Percentiles rank a stretch among this genome's conserved stretches.
Conservation (phyloP, 1,284 basidiomycete genomes). For the Cerrena zonata region DNA sequence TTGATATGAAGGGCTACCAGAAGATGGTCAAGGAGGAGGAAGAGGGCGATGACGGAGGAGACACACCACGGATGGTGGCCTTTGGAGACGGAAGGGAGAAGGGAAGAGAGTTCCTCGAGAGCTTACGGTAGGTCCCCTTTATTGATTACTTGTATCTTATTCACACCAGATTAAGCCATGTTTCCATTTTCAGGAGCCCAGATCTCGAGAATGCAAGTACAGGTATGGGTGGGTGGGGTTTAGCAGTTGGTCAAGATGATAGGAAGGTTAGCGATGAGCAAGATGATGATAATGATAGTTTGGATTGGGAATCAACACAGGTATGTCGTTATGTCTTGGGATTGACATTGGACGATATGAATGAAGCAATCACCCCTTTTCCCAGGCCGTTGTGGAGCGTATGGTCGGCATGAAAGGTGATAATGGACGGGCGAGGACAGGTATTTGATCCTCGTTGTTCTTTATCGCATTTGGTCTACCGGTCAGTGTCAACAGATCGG, state of each 20-base stretch:
- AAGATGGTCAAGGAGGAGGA: slow-evolving; percentile 14
- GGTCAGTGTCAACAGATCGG: too few relatives aligned
- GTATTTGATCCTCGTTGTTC: too few relatives aligned
- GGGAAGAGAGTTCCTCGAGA: slow-evolving; percentile 54
- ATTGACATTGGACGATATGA: not conserved
- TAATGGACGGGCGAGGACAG: too few relatives aligned
- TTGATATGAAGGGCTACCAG: slow-evolving; percentile 46
- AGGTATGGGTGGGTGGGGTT: slow-evolving; percentile 61
- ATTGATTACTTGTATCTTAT: not conserved
- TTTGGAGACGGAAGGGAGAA: slow-evolving; percentile 38
- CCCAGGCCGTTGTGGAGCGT: slow-evolving; percentile 52
- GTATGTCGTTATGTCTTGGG: slow-evolving; percentile 26
- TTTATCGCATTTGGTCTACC: too few relatives aligned
- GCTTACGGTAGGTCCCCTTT: slow-evolving; percentile 36
- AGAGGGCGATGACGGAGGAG: slow-evolving; percentile 36
- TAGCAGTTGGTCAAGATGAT: slow-evolving; percentile 52
- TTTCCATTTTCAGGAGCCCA: slow-evolving; percentile 40
- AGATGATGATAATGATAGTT: slow-evolving; percentile 28
- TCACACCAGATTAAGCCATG: too few relatives aligned
- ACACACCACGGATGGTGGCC: slow-evolving; percentile 45
- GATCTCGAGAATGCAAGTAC: slow-evolving; percentile 37
- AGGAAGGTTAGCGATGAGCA: slow-evolving; percentile 24
- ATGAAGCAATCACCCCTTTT: slow-evolving; percentile 1
- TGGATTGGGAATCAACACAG: slow-evolving; percentile 66
- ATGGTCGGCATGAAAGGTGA: slow-evolving; percentile 53